Conservation (phyloP, 2,329 filamentous ascomycete genomes). For the Xylaria sp. region DNA sequence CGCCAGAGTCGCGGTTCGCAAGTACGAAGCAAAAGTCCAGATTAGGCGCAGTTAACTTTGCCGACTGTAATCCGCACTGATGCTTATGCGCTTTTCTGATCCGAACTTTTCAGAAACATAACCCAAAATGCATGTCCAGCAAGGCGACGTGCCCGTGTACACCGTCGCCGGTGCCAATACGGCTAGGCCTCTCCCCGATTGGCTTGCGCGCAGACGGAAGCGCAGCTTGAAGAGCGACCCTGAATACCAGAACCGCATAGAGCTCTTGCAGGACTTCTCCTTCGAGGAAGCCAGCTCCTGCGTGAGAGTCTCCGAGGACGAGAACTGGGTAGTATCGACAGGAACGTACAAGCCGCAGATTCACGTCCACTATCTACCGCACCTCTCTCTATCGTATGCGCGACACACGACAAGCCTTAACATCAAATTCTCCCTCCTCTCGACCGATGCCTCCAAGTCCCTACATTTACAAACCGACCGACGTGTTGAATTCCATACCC, state of each 20-base stretch:
- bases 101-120: constrained; percentile 1
- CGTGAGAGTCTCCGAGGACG: constrained; percentile 82
- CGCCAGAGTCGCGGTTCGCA: background rate
- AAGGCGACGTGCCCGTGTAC: constrained; percentile 82
- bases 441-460: constrained; percentile 88
- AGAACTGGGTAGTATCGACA: constrained; percentile 94
- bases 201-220: constrained; percentile 83
- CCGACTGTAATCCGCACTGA: background rate
- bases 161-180: constrained; percentile 90
- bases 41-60: too few relatives aligned
- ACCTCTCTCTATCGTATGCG: constrained; percentile 87
- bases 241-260: constrained; percentile 89
- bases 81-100: constrained; percentile 1
- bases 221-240: constrained; percentile 85
- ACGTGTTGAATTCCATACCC: constrained; percentile 76
- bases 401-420: constrained; percentile 86
- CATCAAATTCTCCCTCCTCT: constrained; percentile 82
- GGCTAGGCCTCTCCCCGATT: constrained; percentile 84
- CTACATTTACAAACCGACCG: constrained; percentile 90
- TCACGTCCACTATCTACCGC: constrained; percentile 89
- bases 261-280: constrained; percentile 94
- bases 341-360: constrained; percentile 76
- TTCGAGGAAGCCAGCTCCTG: constrained; percentile 94
- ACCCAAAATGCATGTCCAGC: constrained; percentile 69
- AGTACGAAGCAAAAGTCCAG: background rate